Conservation (phyloP, 1,139 yeast genomes). For the Debaryomyces singareniensis region DNA sequence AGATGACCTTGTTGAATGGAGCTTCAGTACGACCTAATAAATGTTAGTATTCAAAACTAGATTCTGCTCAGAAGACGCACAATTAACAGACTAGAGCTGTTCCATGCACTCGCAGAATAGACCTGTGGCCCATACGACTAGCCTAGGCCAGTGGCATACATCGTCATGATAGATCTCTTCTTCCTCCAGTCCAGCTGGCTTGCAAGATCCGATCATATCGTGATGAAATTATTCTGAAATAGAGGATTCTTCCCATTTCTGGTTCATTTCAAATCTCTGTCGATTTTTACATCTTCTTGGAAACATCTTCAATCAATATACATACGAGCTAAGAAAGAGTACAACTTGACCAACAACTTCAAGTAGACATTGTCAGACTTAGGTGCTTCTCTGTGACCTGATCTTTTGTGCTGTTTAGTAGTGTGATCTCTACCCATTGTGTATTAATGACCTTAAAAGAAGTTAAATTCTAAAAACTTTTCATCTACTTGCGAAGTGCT, state of each 20-base stretch:
- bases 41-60: conserved; percentile 38
- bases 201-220: no score
- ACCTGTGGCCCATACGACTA: no score
- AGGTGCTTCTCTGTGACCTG: conserved; percentile 98
- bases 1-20: conserved; percentile 96
- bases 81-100: conserved; percentile 10
- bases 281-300: conserved; percentile 7
- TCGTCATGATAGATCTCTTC: no score
- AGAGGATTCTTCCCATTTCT: no score
- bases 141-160: no score
- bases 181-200: no score
- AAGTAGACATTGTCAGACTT: conserved; percentile 99
- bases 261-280: no score
- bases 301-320: conserved; percentile 19
- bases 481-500: background rate
- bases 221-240: no score
- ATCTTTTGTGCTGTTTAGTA: conserved; percentile 91
- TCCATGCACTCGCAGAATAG: conserved; percentile 56
- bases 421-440: conserved; percentile 98
- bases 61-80: conserved; percentile 62
- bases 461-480: background rate
- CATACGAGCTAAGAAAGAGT: conserved; percentile 99
- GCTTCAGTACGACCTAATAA: conserved; percentile 93
- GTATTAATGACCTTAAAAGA: conserved; percentile 2
- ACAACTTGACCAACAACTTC: conserved; percentile 93